phyloP scores from a whole-genome alignment of 768 basidiomycete genomes.

The Pleurotus sapidus region DNA sequence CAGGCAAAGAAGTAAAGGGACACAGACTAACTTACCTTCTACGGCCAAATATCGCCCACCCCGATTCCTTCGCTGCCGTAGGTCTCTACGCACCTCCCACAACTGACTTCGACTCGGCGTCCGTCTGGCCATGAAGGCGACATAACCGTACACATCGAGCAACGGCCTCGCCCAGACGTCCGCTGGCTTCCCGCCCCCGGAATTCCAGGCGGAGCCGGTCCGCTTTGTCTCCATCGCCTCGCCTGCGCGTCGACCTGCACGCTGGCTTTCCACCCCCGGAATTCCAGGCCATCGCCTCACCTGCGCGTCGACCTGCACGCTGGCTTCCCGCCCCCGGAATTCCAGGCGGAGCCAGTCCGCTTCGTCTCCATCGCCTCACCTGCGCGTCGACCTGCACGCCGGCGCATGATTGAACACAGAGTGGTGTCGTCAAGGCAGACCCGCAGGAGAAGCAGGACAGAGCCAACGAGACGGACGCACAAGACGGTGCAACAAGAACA shows the following conservation, averaged over 20 bases:
- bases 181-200: constrained; percentile 24
- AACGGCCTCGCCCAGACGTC: constrained; percentile 9
- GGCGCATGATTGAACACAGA: constrained; percentile 17
- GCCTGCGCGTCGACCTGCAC: too few species aligned
- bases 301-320: too few species aligned
- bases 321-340: constrained; percentile 24
- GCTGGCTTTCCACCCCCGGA: constrained; percentile 23
- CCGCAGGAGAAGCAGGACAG: too few species aligned
- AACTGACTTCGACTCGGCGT: constrained; percentile 62
- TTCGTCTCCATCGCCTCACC: constrained; percentile 60
- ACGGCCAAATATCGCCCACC: constrained; percentile 69
- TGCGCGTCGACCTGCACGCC: constrained; percentile 27
- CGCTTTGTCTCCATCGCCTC: constrained; percentile 50
- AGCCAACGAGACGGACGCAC: too few species aligned
- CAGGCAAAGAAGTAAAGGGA: constrained; percentile 59
- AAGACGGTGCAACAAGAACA: too few species aligned
- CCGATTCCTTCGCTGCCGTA: constrained; percentile 41
- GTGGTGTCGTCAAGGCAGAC: neutral
- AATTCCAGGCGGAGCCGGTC: constrained; percentile 30
- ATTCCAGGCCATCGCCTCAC: constrained; percentile 44
- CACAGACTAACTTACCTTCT: constrained; percentile 75
- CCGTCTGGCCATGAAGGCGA: constrained; percentile 26
- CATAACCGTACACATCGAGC: constrained; percentile 28
- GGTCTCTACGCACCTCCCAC: constrained; percentile 67
- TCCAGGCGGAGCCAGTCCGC: constrained; percentile 30